These are phyloP conservation scores for Stephania yunnanensis DNA, from an alignment of 164 flowering plant species.

Conservation along the genomic window DNA sequence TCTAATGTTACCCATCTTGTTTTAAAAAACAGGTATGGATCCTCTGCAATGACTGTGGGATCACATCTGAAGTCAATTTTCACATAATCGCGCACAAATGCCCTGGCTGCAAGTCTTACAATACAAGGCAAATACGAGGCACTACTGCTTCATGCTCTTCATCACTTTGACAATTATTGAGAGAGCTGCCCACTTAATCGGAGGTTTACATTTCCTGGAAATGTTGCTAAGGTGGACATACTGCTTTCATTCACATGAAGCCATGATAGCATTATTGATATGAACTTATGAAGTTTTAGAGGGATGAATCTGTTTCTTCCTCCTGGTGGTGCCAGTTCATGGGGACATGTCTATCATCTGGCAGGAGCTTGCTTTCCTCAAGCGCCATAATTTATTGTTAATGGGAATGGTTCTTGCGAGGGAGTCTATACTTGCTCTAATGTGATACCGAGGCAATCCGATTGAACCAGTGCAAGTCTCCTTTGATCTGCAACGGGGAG, in stretches of 20 bases:
- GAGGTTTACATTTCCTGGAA: background rate
- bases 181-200: conserved; percentile 1
- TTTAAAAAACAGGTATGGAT: conserved; percentile 57
- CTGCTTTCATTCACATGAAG: background rate
- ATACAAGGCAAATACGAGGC: conserved; percentile 69
- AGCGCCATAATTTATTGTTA: conserved; percentile 1
- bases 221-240: conserved; percentile 1
- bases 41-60: conserved; percentile 85
- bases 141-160: conserved; percentile 46
- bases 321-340: background rate
- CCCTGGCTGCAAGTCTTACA: conserved; percentile 66
- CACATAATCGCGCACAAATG: conserved; percentile 78
- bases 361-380: background rate
- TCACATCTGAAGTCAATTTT: conserved; percentile 54
- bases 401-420: background rate
- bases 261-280: background rate
- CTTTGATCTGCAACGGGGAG: background rate
- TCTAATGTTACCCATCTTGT: background rate
- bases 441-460: background rate
- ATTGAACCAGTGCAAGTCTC: background rate
- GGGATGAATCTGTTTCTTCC: background rate
- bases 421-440: background rate
- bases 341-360: background rate
- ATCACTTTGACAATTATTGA: conserved; percentile 14
- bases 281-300: background rate